Evolutionary conservation across 257 asterid species (phyloP), one percentile per base, ranked within the genome.

Genomic region (Cordia subcordata): DNA sequence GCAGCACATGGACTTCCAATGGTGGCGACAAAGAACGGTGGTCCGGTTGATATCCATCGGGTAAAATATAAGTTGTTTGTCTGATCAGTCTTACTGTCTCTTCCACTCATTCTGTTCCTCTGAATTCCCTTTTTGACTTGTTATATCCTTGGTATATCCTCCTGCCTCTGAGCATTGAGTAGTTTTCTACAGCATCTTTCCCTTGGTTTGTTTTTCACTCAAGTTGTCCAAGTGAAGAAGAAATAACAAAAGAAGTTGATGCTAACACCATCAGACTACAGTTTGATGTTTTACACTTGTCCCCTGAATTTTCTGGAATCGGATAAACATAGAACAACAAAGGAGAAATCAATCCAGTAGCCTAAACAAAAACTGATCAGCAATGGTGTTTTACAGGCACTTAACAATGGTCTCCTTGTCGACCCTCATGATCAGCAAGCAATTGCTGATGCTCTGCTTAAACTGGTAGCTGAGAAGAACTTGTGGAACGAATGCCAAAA

Each of bases 391-490:
- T 35, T 57, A 40, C 11, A 86, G 96, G 94, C 89, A 58, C 81
- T 88, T 13, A 74, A 85, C 68, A 88, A 85, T 21, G 96, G 96
- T 19, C 73, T 85, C 65, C 87, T 88, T 11, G 87, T 88, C 49
- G 94, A 88, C 60, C 96, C 96, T 49, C 96, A 88, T 57, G 85
- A 88, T 72, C 90, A 77, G 54, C 81, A 81, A 68, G 75, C 76
- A 23, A 85, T 85, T 20, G 73, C 87, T 11, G 79, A 80, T 69
- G 96, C 96, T 3, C 79, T 85, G 40, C 92, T 85, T 13, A 85
- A 88, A 69, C 75, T 88, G 50, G 94, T 88, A 19, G 81, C 94
- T 0, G 87, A 88, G 63, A 88, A 85, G 79, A 82, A 79, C 79
- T 61, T 88, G 68, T 88, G 96, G 96, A 62, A 75, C 9, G 94